These are phyloP conservation scores for Clarireedia paspali DNA, from an alignment of 2,329 filamentous ascomycete species.

Conservation along the genomic window DNA sequence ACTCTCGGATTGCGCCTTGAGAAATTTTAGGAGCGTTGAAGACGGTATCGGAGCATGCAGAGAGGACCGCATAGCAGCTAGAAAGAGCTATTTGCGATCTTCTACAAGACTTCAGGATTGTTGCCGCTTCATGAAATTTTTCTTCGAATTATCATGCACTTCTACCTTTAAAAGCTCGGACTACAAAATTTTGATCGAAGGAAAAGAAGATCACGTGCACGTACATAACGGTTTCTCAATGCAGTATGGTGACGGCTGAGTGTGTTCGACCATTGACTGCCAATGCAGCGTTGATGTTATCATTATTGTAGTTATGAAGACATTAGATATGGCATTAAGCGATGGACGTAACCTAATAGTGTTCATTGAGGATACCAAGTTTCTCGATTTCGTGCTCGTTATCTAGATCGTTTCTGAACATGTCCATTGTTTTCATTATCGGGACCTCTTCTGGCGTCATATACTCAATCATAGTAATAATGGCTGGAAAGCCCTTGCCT, in stretches of 20 bases:
- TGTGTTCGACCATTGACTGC: too few relatives aligned
- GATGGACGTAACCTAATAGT: neutral
- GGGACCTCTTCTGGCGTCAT: neutral
- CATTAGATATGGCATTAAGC: neutral
- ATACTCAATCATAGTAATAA: neutral
- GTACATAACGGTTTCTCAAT: neutral
- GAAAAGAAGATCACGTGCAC: neutral
- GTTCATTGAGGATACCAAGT: neutral
- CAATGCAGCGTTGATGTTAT: too few relatives aligned
- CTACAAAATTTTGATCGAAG: neutral
- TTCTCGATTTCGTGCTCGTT: neutral
- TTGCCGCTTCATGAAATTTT: conserved; percentile 5
- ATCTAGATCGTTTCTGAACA: neutral
- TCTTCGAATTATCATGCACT: conserved; percentile 7
- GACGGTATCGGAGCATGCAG: conserved; percentile 38
- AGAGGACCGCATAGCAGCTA: conserved; percentile 28
- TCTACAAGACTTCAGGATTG: neutral
- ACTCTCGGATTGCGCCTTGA: conserved; percentile 61
- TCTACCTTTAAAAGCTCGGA: conserved; percentile 13
- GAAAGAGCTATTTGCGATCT: conserved; percentile 9
- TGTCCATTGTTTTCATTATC: neutral
- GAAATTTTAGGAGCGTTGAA: conserved; percentile 57
- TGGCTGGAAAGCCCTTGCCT: neutral
- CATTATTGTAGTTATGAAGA: too few relatives aligned
- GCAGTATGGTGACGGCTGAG: too few relatives aligned